Evolutionary conservation across 75 land plant genomes (phyloP).

Genomic region (Sequoia sempervirens): DNA sequence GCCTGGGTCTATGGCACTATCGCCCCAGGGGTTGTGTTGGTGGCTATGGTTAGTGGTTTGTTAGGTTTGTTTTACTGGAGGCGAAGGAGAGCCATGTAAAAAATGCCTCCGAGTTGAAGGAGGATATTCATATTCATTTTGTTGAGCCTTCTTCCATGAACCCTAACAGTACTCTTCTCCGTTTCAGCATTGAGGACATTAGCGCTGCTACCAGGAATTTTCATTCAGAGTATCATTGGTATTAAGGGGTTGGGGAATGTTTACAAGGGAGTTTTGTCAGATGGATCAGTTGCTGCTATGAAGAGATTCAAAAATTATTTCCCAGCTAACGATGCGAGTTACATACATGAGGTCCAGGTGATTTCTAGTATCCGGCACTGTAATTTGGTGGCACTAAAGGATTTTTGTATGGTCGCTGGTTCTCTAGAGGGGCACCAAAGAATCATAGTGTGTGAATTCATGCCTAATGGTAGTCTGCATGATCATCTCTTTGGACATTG

Average conservation of each 20-base stretch:
- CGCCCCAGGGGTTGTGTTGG: slow-evolving; percentile 13
- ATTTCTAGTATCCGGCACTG: slow-evolving; percentile 78
- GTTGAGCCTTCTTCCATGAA: slow-evolving; percentile 6
- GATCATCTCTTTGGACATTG: slow-evolving; percentile 63
- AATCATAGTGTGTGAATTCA: slow-evolving; percentile 72
- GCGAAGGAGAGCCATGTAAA: neutral
- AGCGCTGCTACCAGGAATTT: slow-evolving; percentile 52
- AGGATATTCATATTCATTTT: slow-evolving; percentile 13
- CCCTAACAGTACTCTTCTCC: slow-evolving; percentile 19
- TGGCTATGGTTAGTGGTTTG: neutral
- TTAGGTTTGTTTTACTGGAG: slow-evolving; percentile 3
- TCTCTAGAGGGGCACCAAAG: slow-evolving; percentile 72
- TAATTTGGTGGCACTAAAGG: slow-evolving; percentile 65
- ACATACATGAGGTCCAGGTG: slow-evolving; percentile 80
- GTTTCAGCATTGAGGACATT: slow-evolving; percentile 24
- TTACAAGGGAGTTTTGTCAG: slow-evolving; percentile 38
- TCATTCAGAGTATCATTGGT: slow-evolving; percentile 41
- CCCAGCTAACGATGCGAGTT: slow-evolving; percentile 63
- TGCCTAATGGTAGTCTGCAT: slow-evolving; percentile 75
- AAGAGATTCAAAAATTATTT: slow-evolving; percentile 90
- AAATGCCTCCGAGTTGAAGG: neutral
- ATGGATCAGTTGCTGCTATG: slow-evolving; percentile 60
- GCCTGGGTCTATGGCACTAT: slow-evolving; percentile 12
- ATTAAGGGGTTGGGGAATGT: slow-evolving; percentile 60
- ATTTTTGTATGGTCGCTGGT: slow-evolving; percentile 71